Evolutionary conservation across 106 monocot genomes (phyloP), one percentile per base, ranked within the genome.

Genomic region (Apostasia shenzhenica): DNA sequence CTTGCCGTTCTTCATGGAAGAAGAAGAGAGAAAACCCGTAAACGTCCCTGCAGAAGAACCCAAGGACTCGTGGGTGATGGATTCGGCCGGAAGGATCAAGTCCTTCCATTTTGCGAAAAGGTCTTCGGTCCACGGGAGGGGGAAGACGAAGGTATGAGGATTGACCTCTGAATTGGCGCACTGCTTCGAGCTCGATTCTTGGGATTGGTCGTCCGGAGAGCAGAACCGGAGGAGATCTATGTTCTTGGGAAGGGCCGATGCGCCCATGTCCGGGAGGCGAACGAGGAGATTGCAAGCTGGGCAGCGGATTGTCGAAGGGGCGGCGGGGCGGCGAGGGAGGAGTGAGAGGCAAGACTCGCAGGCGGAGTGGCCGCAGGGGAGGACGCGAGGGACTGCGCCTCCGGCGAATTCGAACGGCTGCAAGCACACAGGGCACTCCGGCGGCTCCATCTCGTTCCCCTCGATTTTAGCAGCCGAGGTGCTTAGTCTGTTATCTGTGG

Each of bases 381-480:
- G 92, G 10, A 97, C 92, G 44, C 89, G 95, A 7, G 95, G 95
- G 63, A 89, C 78, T 40, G 70, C 48, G 55, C 67, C 43, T 44
- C 66, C 43, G 63, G 73, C 8, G 11, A 49, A 61, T 53, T 78
- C 81, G 75, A 71, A 97, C 51, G 80, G 51, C 51, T 87, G 80
- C 8, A 92, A 84, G 69, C 92, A 97, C 6, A 92, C 82, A 6
- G 92, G 86, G 86, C 95, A 97, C 76, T 91, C 88, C 59, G 94
- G 94, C 40, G 54, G 44, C 61, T 75, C 79, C 71, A 54, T 67
- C 13, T 45, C 67, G 39, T 47, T 6, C 50, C 52, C 57, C 49
- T 51, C 66, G 11, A 6, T 14, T 13, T 14, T 9, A 3, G 57
- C 57, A 13, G 5, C 6, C 2, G 5, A 58, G 14, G 6, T 14